These are phyloP conservation scores for Teratosphaeria destructans DNA, from an alignment of 2,329 filamentous ascomycete species.

Conservation along the genomic window DNA sequence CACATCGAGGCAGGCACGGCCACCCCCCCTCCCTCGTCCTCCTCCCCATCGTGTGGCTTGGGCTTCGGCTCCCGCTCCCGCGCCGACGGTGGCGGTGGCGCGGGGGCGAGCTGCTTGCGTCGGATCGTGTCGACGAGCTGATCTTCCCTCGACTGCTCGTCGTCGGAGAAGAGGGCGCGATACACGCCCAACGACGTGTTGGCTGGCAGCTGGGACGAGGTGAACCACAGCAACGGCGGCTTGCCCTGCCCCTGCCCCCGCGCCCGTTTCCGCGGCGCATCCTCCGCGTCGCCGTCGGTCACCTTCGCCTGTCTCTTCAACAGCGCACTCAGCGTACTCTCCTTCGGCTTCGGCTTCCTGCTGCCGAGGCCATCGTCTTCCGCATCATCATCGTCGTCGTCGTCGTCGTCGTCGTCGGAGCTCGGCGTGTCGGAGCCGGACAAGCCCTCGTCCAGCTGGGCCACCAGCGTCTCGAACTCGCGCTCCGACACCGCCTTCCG, in stretches of 20 bases:
- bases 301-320: conserved; percentile 76
- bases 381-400: conserved; percentile 63
- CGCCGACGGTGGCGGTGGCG: conserved; percentile 45
- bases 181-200: conserved; percentile 82
- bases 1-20: conserved; percentile 33
- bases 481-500: conserved; percentile 60
- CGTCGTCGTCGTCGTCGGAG: conserved; percentile 61
- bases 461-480: conserved; percentile 80
- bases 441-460: conserved; percentile 78
- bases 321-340: conserved; percentile 63
- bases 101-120: conserved; percentile 57
- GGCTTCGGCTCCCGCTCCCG: conserved; percentile 27
- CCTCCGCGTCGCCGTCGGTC: conserved; percentile 43
- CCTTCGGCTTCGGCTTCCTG: conserved; percentile 38
- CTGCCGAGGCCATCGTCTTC: conserved; percentile 28
- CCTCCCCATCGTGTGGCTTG: conserved; percentile 8
- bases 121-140: conserved; percentile 56
- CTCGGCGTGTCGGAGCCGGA: conserved; percentile 60
- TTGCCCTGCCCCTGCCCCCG: conserved; percentile 53
- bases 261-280: conserved; percentile 40
- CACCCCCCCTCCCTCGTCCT: conserved; percentile 46
- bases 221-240: conserved; percentile 76
- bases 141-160: conserved; percentile 56
- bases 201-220: conserved; percentile 60
- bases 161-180: conserved; percentile 62